Evolutionary conservation across 78 protist genomes (phyloP), one percentile per base, ranked within the genome.

Genomic region (Pelomyxa schiedti): DNA sequence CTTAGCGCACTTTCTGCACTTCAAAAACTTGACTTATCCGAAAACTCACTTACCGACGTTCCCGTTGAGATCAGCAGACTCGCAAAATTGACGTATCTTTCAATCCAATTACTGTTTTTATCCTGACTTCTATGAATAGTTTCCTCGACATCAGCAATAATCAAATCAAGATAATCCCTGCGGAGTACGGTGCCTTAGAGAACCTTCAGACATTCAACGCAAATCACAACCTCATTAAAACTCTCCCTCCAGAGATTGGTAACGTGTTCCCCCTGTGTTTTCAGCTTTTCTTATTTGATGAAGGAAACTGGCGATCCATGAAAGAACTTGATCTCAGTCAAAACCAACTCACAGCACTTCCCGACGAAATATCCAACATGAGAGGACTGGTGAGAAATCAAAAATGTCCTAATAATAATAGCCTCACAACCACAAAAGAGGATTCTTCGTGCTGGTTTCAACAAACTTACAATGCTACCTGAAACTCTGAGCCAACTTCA

Each of bases 31-130:
- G 89, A 80, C 72, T 35, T 85, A 36, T 69, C 86, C 4, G 38
- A 68, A n/a, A 85, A 85, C n/a, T 85, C 78, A 42, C 36, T 85
- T 43, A 85, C 78, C 28, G 89, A 85, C 3, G 32, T 85, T 22
- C 85, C 86, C 39, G 75, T 72, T 24, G 89, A 85, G 24, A 6
- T 85, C 0, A 35, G 83, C 24, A 39, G 72, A 29, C 42, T 42
- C 35, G 79, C 78, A 40, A 32, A 65, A 1, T 74, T 85, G 9
- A 83, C 78, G 43, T 47, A 16, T 24, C 32, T 47, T 16, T 16
- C 58, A 16, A 24, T 16, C 58, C 58, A 16, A 16, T 16, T 47
- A 16, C 58, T 47, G 58, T 16, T 47, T 16, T 47, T 16, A 47
- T 16, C 16, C 58, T 24, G 58, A 16, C 32, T 24, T 47, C 58